Evolutionary conservation across 176 grass and related monocot species (phyloP), one percentile per base, ranked within the genome.

Genomic region (Dactylis glomerata): DNA sequence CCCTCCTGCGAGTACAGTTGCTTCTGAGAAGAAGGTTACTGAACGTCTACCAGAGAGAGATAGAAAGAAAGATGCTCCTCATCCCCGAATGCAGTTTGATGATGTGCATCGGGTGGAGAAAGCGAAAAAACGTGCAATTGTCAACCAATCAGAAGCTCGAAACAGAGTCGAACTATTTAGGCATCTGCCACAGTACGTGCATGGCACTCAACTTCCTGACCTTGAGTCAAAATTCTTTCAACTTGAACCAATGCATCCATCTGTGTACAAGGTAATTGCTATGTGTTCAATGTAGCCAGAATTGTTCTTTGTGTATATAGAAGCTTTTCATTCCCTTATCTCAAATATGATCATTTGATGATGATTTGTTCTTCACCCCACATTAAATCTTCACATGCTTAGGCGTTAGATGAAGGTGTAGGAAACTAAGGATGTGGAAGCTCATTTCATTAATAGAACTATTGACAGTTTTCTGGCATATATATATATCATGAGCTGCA

Each of bases 1-100:
- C 50, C 85, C 84, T 73, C 86, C 75, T 86, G 40, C 84, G 62
- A 61, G 70, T 91, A 78, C 70, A 65, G 75, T 83, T 86, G 74
- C 83, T 75, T 94, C 92, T 74, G 90, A 92, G 72, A 94, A 94
- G 88, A 97, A 92, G 88, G 65, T 54, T 80, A 77, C 84, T 34
- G 92, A 94, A 77, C 89, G 86, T 23, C 84, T 40, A 54, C 64
- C 80, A 22, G 92, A 94, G 81, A 97, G 93, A 87, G 88, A 94
- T 27, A 91, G 92, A 45, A 97, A 97, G 74, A 94, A 94, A 83
- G 95, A 97, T 85, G 90, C 80, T 64, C 95, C 92, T 84, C 90
- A 94, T 68, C 95, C 95, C 28, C 86, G 95, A n/a, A 92, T 97
- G 92, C 95, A 97, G 67, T 97, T 94, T 84, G 95, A 97, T 94